These are phyloP conservation scores for Rosa hybrid DNA, from an alignment of 331 rosid genomes.

Conservation along the genomic window DNA sequence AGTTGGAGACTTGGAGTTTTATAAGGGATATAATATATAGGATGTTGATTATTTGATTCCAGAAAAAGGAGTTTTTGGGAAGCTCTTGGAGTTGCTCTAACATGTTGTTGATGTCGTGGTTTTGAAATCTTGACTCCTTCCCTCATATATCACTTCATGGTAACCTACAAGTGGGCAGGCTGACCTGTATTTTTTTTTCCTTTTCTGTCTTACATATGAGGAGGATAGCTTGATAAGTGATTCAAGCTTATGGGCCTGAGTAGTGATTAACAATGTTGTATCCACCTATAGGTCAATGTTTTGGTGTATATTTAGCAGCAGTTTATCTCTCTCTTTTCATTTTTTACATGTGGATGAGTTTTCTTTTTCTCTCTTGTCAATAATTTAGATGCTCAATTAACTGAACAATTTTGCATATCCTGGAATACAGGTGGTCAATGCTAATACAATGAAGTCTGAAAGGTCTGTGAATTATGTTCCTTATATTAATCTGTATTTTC, in stretches of 20 bases:
- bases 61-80: neutral
- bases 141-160: neutral
- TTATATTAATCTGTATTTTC: neutral
- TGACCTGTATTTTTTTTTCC: neutral
- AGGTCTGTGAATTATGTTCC: conserved; percentile 31
- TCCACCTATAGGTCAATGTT: neutral
- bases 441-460: conserved; percentile 16
- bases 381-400: neutral
- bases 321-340: neutral
- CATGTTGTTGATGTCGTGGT: neutral
- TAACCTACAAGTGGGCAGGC: neutral
- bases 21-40: neutral
- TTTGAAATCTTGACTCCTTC: neutral
- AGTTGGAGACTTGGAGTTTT: neutral
- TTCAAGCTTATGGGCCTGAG: neutral
- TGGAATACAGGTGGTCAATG: conserved; percentile 28
- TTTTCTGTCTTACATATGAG: neutral
- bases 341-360: neutral
- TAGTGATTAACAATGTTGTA: neutral
- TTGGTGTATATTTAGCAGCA: neutral
- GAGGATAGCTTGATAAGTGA: neutral
- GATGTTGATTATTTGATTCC: neutral
- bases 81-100: neutral
- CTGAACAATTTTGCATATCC: neutral
- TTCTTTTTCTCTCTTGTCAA: neutral